phyloP scores from a whole-genome alignment of 2,329 filamentous ascomycete species.

The Colletotrichum ledebouriae region DNA sequence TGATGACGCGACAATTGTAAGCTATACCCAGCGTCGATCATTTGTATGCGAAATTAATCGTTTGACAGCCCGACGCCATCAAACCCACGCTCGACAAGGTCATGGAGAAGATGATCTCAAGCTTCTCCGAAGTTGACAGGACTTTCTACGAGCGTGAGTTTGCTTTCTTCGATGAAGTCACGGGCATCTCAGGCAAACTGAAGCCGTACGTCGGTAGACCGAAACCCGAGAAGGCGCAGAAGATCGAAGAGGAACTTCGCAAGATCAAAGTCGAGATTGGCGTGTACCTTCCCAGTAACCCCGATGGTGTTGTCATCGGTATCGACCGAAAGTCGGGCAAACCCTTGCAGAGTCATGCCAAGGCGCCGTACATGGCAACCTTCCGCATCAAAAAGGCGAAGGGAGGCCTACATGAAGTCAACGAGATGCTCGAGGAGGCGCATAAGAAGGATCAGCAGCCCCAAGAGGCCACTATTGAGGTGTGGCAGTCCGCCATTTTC shows the following conservation, averaged over 20 bases:
- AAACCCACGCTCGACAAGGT: conserved; percentile 95
- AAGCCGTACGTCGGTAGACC: conserved; percentile 91
- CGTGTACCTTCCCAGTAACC: conserved; percentile 96
- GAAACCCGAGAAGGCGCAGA: conserved; percentile 98
- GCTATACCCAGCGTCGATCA: conserved; percentile 49
- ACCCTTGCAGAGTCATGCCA: conserved; percentile 96
- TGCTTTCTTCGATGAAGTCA: conserved; percentile 97
- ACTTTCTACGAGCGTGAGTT: conserved; percentile 96
- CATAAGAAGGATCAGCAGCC: conserved; percentile 52
- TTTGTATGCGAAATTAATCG: conserved; percentile 43
- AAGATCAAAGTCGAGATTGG: conserved; percentile 98
- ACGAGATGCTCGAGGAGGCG: conserved; percentile 64
- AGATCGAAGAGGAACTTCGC: conserved; percentile 97
- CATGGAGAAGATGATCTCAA: conserved; percentile 83
- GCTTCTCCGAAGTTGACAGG: conserved; percentile 83
- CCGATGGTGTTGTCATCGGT: conserved; percentile 95
- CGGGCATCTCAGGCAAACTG: conserved; percentile 93
- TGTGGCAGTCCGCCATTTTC: conserved; percentile 99
- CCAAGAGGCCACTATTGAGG: conserved; percentile 78
- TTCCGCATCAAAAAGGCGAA: conserved; percentile 93
- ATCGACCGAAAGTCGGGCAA: conserved; percentile 99
- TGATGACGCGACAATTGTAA: conserved; percentile 86
- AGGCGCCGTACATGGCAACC: conserved; percentile 98
- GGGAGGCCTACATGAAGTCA: conserved; percentile 63
- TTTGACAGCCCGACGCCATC: conserved; percentile 80